Evolutionary conservation across 108 stramenopile species (phyloP).

Genomic region (Nannochloropsis oceanica): DNA sequence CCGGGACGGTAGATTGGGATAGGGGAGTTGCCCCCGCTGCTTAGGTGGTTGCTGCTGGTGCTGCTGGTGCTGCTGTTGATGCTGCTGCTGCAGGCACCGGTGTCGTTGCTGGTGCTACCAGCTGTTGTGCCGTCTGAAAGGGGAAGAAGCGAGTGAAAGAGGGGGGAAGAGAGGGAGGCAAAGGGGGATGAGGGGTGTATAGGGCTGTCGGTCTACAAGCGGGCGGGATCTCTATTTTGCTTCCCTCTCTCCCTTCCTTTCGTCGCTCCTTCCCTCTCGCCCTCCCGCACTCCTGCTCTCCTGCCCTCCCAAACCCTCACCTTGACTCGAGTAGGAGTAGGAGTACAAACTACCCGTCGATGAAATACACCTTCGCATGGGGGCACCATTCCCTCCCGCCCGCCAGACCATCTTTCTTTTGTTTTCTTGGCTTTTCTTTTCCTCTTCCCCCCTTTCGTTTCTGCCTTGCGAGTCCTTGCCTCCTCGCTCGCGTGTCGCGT

Average conservation of each 20-base stretch:
- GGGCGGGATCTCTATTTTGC: neutral
- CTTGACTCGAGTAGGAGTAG: neutral
- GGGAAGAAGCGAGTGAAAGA: no score
- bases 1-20: neutral
- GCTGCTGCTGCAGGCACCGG: no score
- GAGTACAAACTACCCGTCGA: neutral
- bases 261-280: neutral
- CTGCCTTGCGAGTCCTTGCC: no score
- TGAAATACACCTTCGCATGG: neutral
- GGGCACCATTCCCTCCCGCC: neutral
- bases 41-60: neutral
- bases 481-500: no score
- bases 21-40: neutral
- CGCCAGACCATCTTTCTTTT: neutral
- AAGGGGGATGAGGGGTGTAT: neutral
- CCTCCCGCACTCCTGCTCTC: neutral
- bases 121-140: no score
- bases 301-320: neutral
- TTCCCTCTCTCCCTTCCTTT: neutral
- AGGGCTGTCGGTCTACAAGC: neutral
- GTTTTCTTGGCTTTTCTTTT: no score
- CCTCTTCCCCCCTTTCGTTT: no score
- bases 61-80: neutral
- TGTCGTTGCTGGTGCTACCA: no score
- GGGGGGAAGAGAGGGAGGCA: neutral